Conservation (phyloP, 164 flowering plant species). For the Annona cherimola region DNA sequence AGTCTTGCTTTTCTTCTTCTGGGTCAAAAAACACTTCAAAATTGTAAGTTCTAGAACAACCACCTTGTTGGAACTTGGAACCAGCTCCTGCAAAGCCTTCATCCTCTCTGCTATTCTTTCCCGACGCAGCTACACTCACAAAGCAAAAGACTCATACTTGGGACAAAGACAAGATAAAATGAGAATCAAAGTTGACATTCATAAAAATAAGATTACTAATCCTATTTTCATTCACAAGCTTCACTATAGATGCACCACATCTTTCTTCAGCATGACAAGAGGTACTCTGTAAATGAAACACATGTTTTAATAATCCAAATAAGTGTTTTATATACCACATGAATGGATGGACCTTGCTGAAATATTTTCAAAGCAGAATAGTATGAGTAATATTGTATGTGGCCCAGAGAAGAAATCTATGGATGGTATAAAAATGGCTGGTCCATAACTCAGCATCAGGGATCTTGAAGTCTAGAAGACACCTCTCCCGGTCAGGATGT, state of each 20-base stretch:
- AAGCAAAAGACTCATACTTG: conserved; percentile 1
- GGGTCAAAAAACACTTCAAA: neutral
- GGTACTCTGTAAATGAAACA: neutral
- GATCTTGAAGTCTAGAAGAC: neutral
- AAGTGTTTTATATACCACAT: too few relatives aligned
- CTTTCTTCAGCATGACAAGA: neutral
- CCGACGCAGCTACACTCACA: conserved; percentile 65
- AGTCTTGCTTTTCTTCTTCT: too few relatives aligned
- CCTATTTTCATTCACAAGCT: too few relatives aligned
- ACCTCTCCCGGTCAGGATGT: neutral
- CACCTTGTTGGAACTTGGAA: conserved; percentile 95
- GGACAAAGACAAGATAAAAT: neutral
- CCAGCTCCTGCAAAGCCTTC: conserved; percentile 90
- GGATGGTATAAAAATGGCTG: neutral
- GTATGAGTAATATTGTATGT: neutral
- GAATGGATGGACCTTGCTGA: neutral
- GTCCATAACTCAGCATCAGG: neutral
- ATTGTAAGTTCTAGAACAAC: conserved; percentile 7
- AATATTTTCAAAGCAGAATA: neutral
- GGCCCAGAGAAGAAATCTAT: neutral
- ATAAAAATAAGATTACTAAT: neutral
- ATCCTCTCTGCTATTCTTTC: conserved; percentile 96
- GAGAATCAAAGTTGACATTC: neutral
- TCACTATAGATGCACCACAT: neutral
- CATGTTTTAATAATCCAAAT: neutral